phyloP scores from a whole-genome alignment of 2,329 filamentous ascomycete genomes.

The Trichophaea hybrida region DNA sequence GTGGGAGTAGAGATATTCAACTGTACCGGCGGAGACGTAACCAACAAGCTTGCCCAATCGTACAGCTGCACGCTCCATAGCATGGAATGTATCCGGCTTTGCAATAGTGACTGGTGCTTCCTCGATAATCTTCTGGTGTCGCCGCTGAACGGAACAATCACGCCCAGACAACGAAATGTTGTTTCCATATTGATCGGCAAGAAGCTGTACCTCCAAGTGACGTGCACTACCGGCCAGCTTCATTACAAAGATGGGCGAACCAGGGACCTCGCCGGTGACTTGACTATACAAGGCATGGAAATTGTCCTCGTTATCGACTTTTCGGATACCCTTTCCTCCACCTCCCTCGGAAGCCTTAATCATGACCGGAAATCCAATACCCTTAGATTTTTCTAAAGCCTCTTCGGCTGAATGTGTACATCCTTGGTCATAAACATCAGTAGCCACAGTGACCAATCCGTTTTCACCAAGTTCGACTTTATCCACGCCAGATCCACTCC shows the following conservation, averaged over 20 bases:
- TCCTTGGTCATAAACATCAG: constrained; percentile 73
- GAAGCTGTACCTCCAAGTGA: constrained; percentile 91
- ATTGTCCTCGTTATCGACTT: constrained; percentile 70
- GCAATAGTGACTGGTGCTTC: constrained; percentile 97
- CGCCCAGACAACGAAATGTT: constrained; percentile 97
- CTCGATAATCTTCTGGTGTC: constrained; percentile 99
- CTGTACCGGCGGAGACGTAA: constrained; percentile 96
- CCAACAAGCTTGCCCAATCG: constrained; percentile 86
- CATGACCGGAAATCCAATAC: constrained; percentile 98
- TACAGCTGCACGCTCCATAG: constrained; percentile 93
- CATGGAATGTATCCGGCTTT: constrained; percentile 72
- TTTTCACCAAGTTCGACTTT: constrained; percentile 58
- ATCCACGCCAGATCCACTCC: constrained; percentile 88
- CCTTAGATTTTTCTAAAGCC: constrained; percentile 68
- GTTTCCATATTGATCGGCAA: constrained; percentile 98
- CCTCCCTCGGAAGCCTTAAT: constrained; percentile 99
- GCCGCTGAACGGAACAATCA: constrained; percentile 95
- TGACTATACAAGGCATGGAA: constrained; percentile 86
- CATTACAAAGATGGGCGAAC: constrained; percentile 99
- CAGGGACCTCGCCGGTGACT: constrained; percentile 91
- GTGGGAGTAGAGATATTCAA: constrained; percentile 98
- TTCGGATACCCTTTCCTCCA: constrained; percentile 97
- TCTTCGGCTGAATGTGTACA: constrained; percentile 84
- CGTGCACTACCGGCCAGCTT: constrained; percentile 92
- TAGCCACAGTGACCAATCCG: constrained; percentile 83